Evolutionary conservation across 192 early-diverging fungal species (phyloP).

Genomic region (Geranomyces michiganensis): DNA sequence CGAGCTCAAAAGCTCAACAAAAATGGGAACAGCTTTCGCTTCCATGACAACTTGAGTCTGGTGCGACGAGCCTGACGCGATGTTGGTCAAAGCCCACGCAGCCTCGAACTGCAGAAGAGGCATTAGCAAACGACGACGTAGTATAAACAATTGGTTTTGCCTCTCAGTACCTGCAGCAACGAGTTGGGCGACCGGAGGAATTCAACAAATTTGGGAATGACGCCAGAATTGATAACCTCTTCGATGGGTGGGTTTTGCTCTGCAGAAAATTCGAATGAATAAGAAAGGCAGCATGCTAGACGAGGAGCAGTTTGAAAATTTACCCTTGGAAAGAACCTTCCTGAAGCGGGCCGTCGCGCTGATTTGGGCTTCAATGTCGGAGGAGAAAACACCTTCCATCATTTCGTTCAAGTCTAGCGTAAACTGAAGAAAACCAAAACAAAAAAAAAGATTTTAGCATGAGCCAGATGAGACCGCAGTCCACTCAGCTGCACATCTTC

Average conservation of each 20-base stretch:
- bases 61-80: slow-evolving; percentile 91
- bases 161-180: slow-evolving; percentile 85
- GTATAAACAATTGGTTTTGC: no score
- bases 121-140: background rate
- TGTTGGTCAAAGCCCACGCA: slow-evolving; percentile 99
- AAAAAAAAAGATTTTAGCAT: slow-evolving; percentile 1
- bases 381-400: slow-evolving; percentile 78
- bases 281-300: background rate
- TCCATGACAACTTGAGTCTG: slow-evolving; percentile 95
- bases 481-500: no score
- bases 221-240: slow-evolving; percentile 90
- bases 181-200: slow-evolving; percentile 84
- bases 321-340: slow-evolving; percentile 84
- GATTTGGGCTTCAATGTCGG: slow-evolving; percentile 78
- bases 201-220: slow-evolving; percentile 94
- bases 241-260: slow-evolving; percentile 97
- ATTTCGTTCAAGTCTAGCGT: slow-evolving; percentile 78
- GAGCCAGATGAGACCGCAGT: background rate
- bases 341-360: slow-evolving; percentile 85
- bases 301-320: background rate
- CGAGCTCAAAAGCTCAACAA: slow-evolving; percentile 85
- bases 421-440: slow-evolving; percentile 47
- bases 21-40: slow-evolving; percentile 88
- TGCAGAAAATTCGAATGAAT: slow-evolving; percentile 40
- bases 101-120: slow-evolving; percentile 82